These are phyloP conservation scores for Vigna unguiculata DNA, from an alignment of 306 rosid species.

Conservation along the genomic window DNA sequence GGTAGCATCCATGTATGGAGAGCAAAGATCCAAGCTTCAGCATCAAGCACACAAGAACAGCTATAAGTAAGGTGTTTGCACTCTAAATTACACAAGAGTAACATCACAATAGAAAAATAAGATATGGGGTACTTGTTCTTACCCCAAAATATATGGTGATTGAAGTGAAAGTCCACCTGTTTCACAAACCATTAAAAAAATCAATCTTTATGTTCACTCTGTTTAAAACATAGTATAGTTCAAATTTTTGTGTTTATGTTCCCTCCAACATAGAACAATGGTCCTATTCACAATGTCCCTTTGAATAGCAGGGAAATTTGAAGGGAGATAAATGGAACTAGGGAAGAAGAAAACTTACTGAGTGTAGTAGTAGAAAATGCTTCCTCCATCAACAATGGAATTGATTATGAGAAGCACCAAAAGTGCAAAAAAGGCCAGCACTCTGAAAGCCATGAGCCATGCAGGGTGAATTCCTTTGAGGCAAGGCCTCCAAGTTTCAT, in stretches of 20 bases:
- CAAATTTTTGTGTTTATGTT: neutral
- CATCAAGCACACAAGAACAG: conserved; percentile 33
- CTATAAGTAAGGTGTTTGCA: neutral
- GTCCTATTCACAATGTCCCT: conserved; percentile 12
- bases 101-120: neutral
- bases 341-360: conserved; percentile 63
- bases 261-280: neutral
- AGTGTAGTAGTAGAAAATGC: conserved; percentile 84
- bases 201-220: conserved; percentile 2
- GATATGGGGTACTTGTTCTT: conserved; percentile 47
- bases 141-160: conserved; percentile 95
- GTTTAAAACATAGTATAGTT: neutral
- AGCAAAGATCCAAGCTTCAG: conserved; percentile 82
- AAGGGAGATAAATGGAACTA: conserved; percentile 26
- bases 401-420: conserved; percentile 71
- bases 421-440: conserved; percentile 81
- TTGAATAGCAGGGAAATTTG: conserved; percentile 5
- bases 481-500: conserved; percentile 96
- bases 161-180: conserved; percentile 90
- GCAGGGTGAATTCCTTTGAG: conserved; percentile 90
- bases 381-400: conserved; percentile 71
- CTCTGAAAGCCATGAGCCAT: conserved; percentile 86
- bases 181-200: conserved; percentile 34
- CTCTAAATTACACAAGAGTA: conserved; percentile 5
- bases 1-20: conserved; percentile 84